Percentiles rank a stretch among this genome's conserved stretches.
phyloP scores from a whole-genome alignment of 306 rosid genomes.

The Acacia crassicarpa region DNA sequence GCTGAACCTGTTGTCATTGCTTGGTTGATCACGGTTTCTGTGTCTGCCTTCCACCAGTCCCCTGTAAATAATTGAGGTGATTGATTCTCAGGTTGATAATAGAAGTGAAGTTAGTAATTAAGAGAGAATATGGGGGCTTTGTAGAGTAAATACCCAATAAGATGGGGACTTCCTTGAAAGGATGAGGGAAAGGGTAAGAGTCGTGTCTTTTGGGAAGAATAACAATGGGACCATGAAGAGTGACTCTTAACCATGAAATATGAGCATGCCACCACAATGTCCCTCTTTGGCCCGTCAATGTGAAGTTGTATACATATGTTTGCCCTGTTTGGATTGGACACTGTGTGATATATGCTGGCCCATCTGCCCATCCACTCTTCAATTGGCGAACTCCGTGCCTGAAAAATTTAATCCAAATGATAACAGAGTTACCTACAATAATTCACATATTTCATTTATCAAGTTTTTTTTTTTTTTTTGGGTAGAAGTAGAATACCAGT shows the following conservation, averaged over 20 bases:
- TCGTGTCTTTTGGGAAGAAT: slow-evolving; percentile 69
- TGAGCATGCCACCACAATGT: slow-evolving; percentile 81
- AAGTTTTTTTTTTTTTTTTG: not conserved
- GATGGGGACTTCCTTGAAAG: slow-evolving; percentile 67
- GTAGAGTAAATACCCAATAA: slow-evolving; percentile 43
- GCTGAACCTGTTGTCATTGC: slow-evolving; percentile 62
- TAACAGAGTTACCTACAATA: not conserved
- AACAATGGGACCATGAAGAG: slow-evolving; percentile 63
- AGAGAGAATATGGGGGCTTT: not conserved
- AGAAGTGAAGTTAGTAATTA: not conserved
- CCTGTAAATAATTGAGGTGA: slow-evolving; percentile 42
- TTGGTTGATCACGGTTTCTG: slow-evolving; percentile 65
- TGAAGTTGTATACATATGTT: slow-evolving; percentile 61
- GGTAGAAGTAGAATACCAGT: slow-evolving; percentile 42
- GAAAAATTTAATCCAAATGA: not conserved
- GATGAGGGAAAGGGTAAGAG: slow-evolving; percentile 67
- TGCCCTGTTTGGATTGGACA: slow-evolving; percentile 73
- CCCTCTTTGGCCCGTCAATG: slow-evolving; percentile 64
- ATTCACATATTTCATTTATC: not conserved
- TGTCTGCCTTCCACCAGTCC: slow-evolving; percentile 84
- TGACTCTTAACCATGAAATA: slow-evolving; percentile 75
- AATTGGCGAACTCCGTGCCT: slow-evolving; percentile 71
- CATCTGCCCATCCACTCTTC: slow-evolving; percentile 78
- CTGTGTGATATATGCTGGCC: slow-evolving; percentile 75
- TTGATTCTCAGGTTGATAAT: not conserved